A percentile compares a stretch with the other conserved stretches of the same genome.
Conservation (phyloP, 2,329 filamentous ascomycete species). For the Periconia digitata region DNA sequence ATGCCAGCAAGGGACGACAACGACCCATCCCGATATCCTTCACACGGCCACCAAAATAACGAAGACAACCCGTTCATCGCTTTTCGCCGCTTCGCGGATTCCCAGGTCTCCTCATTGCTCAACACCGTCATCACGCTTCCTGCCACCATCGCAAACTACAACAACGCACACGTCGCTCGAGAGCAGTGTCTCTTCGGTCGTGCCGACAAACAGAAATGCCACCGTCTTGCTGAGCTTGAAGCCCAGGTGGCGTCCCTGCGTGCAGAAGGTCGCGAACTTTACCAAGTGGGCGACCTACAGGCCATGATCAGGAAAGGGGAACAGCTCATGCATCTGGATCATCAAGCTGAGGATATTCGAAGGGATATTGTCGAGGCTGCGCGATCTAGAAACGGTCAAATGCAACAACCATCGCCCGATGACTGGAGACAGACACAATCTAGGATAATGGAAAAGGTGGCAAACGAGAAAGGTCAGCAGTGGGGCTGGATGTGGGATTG, state of each 20-base stretch:
- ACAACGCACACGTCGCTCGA: slow-evolving; percentile 30
- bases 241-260: slow-evolving; percentile 20
- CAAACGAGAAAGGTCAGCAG: slow-evolving; percentile 33
- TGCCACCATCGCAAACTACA: slow-evolving; percentile 32
- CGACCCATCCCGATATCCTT: slow-evolving; percentile 15
- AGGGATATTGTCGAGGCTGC: slow-evolving; percentile 22
- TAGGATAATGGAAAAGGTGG: slow-evolving; percentile 29
- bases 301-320: slow-evolving; percentile 35
- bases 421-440: slow-evolving; percentile 9
- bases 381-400: slow-evolving; percentile 1
- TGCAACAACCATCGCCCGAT: not conserved
- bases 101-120: slow-evolving; percentile 57
- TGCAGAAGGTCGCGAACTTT: slow-evolving; percentile 27
- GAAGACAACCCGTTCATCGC: slow-evolving; percentile 59
- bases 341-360: slow-evolving; percentile 27
- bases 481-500: slow-evolving; percentile 41
- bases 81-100: slow-evolving; percentile 63
- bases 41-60: slow-evolving; percentile 5
- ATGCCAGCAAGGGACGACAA: slow-evolving; percentile 33
- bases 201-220: slow-evolving; percentile 29
- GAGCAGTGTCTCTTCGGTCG: slow-evolving; percentile 37
- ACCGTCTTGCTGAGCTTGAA: slow-evolving; percentile 27
- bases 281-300: slow-evolving; percentile 28
- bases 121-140: slow-evolving; percentile 52
- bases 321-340: slow-evolving; percentile 29